These are phyloP conservation scores for Fusarium verrucosum DNA, from an alignment of 2,329 filamentous ascomycete species.

Conservation along the genomic window DNA sequence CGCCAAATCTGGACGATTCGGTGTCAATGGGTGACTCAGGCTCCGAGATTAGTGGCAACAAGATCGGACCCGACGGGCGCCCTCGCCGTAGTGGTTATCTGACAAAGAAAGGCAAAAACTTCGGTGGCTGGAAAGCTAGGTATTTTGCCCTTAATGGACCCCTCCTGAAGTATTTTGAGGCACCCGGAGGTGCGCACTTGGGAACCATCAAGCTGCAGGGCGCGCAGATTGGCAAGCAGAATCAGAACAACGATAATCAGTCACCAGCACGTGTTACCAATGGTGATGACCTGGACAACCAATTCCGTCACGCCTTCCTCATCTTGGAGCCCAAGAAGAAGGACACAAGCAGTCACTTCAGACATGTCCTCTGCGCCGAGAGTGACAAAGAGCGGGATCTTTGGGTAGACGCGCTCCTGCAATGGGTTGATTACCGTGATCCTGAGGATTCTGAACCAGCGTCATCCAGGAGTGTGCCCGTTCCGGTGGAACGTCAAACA, in stretches of 20 bases:
- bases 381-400: conserved; percentile 91
- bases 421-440: conserved; percentile 84
- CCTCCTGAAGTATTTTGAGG: conserved; percentile 88
- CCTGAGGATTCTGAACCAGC: conserved; percentile 58
- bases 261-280: conserved; percentile 65
- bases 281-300: conserved; percentile 84
- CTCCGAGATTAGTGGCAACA: conserved; percentile 46
- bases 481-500: conserved; percentile 54
- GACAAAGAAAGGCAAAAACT: conserved; percentile 97
- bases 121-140: conserved; percentile 95
- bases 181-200: conserved; percentile 86
- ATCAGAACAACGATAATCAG: conserved; percentile 58
- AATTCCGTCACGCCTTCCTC: conserved; percentile 96
- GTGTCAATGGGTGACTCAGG: conserved; percentile 39
- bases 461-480: conserved; percentile 41
- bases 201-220: conserved; percentile 92
- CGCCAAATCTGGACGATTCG: conserved; percentile 68
- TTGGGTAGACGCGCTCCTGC: conserved; percentile 90
- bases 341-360: conserved; percentile 85
- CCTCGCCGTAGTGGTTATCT: conserved; percentile 87
- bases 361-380: conserved; percentile 95
- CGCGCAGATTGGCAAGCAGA: conserved; percentile 95
- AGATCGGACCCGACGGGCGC: conserved; percentile 68
- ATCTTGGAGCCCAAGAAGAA: conserved; percentile 97
- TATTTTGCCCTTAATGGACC: conserved; percentile 70